Percentiles rank a stretch among this genome's conserved stretches.
phyloP scores from a whole-genome alignment of 129 eudicot genomes.

The Calendula officinalis region DNA sequence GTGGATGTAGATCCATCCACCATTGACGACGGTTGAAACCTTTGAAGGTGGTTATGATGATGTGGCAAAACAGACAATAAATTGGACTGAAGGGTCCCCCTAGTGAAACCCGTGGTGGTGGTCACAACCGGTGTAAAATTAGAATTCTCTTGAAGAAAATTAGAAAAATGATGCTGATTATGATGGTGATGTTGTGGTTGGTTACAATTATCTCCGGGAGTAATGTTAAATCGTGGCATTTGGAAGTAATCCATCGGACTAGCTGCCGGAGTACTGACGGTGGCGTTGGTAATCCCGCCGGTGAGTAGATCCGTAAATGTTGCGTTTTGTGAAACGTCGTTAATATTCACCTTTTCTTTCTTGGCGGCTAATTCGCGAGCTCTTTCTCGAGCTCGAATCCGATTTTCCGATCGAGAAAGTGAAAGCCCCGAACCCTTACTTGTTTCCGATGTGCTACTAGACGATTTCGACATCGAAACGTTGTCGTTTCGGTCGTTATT shows the following conservation, averaged over 20 bases:
- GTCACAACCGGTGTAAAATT: slow-evolving; percentile 36
- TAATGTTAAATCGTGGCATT: slow-evolving; percentile 36
- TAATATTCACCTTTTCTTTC: slow-evolving; percentile 56
- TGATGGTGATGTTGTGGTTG: slow-evolving; percentile 38
- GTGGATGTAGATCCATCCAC: slow-evolving; percentile 45
- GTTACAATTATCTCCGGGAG: slow-evolving; percentile 28
- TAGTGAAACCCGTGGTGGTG: slow-evolving; percentile 51
- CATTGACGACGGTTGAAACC: slow-evolving; percentile 44
- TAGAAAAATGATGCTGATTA: slow-evolving; percentile 46
- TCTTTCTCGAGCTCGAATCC: slow-evolving; percentile 65
- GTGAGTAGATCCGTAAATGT: slow-evolving; percentile 78
- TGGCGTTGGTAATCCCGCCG: slow-evolving; percentile 10
- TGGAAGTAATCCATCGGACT: slow-evolving; percentile 42
- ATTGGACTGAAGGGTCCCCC: slow-evolving; percentile 99
- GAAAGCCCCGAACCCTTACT: slow-evolving; percentile 78
- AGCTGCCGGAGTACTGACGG: slow-evolving; percentile 18
- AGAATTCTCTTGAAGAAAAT: slow-evolving; percentile 54
- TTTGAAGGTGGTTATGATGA: slow-evolving; percentile 40
- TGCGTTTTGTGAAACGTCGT: slow-evolving; percentile 44
- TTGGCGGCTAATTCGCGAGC: slow-evolving; percentile 77
- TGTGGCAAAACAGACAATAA: slow-evolving; percentile 45
- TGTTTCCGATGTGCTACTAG: slow-evolving; percentile 78
- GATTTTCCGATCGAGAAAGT: slow-evolving; percentile 61
- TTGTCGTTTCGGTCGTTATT: slow-evolving; percentile 31
- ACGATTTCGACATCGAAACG: slow-evolving; percentile 37